phyloP scores from a whole-genome alignment of 2,329 filamentous ascomycete genomes.

The Dactylellina parvicollis region DNA sequence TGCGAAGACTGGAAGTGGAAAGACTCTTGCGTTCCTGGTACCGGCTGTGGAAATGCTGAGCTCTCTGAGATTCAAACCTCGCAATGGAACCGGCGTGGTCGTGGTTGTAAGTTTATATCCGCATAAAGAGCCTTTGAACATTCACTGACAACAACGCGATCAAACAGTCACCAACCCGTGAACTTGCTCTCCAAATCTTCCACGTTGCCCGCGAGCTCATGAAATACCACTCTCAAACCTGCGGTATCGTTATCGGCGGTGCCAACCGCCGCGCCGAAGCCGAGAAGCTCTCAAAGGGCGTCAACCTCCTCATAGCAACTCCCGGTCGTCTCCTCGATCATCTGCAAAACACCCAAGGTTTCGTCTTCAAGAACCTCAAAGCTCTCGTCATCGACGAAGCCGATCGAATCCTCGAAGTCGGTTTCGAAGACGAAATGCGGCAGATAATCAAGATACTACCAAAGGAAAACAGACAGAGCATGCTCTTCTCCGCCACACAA shows the following conservation, averaged over 20 bases:
- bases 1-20: conserved; percentile 94
- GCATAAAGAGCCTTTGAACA: background rate
- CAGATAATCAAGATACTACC: conserved; percentile 95
- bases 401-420: conserved; percentile 93
- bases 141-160: background rate
- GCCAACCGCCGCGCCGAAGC: conserved; percentile 87
- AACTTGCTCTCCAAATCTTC: conserved; percentile 94
- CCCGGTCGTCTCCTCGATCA: conserved; percentile 93
- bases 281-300: conserved; percentile 91
- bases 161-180: conserved; percentile 85
- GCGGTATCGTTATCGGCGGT: conserved; percentile 94
- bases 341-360: conserved; percentile 87
- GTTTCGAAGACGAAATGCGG: conserved; percentile 98
- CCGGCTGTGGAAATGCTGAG: conserved; percentile 93
- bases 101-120: conserved; percentile 62
- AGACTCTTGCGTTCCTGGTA: conserved; percentile 93
- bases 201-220: conserved; percentile 93
- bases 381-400: conserved; percentile 95
- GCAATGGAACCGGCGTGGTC: conserved; percentile 91
- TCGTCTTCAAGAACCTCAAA: conserved; percentile 91
- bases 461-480: conserved; percentile 78
- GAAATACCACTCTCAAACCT: conserved; percentile 91
- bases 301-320: conserved; percentile 93
- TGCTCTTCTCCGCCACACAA: conserved; percentile 97
- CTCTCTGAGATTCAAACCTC: conserved; percentile 89